phyloP scores from a whole-genome alignment of 1,284 basidiomycete species.

The Sutorius eximius region DNA sequence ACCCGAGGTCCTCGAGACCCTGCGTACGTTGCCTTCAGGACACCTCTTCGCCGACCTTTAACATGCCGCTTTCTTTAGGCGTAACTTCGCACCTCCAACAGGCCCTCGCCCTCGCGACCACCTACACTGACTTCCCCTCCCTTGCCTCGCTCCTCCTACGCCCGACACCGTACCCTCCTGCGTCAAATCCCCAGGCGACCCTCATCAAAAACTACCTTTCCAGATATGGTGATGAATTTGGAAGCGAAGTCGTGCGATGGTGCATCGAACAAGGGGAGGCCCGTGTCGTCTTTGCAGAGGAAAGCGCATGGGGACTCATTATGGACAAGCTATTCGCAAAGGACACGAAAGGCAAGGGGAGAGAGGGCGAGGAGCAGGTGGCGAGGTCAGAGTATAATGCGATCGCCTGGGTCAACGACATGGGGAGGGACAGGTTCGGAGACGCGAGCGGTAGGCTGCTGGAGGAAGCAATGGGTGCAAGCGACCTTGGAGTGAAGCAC shows the following conservation, averaged over 20 bases:
- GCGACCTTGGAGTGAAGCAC: constrained; percentile 68
- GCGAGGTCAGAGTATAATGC: constrained; percentile 37
- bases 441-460: constrained; percentile 68
- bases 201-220: constrained; percentile 76
- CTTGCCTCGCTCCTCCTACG: constrained; percentile 82
- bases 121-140: constrained; percentile 81
- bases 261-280: constrained; percentile 72
- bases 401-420: constrained; percentile 89
- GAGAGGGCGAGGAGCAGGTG: constrained; percentile 19
- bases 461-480: constrained; percentile 56
- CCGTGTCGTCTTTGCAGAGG: constrained; percentile 34
- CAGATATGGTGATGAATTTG: constrained; percentile 81
- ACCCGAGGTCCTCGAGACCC: constrained; percentile 71
- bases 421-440: constrained; percentile 69
- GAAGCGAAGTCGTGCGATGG: constrained; percentile 86
- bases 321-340: constrained; percentile 74
- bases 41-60: not conserved
- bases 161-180: constrained; percentile 59
- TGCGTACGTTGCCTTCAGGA: constrained; percentile 52
- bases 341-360: constrained; percentile 29
- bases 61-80: constrained; percentile 34
- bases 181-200: constrained; percentile 58
- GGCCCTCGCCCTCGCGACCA: constrained; percentile 82
- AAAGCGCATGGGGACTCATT: constrained; percentile 40
- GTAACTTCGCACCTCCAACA: constrained; percentile 60